Base-by-base conservation (phyloP, 2,329 filamentous ascomycete species). In the Macrophomina pseudophaseolina region DNA sequence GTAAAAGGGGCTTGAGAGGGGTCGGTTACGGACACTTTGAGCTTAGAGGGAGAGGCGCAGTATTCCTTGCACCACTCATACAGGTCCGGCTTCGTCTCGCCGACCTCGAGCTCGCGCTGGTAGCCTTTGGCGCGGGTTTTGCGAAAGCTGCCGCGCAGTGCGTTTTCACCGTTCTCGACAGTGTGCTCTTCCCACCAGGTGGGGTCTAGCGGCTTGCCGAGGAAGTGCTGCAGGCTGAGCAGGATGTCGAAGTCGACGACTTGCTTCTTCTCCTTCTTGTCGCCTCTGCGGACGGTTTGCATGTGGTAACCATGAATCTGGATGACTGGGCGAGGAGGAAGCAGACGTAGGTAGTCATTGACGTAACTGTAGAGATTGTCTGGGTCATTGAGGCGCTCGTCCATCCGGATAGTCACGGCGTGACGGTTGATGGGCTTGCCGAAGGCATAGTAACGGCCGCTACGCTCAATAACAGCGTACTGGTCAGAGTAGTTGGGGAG, bases 31-130 rank as follows among this genome's bases (percentile, higher is more conserved):
- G 60, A 69, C 65, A 77, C 75, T 73, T 89, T 90, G 40, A 92
- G 80, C 8, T 80, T 80, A 0, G 86, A 82, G 28, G 81, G 79
- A 69, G 84, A 87, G 2, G 84, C 84, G 71, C 87, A 89, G 78
- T 87, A 94, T 46, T 85, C 84, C 67, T 90, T 85, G 71, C 89
- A 92, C 90, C 91, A 93, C 67, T 88, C 85, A 75, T 75, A 11
- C 88, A 75, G 23, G 72, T 78, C 42, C 72, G 83, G 73, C 77
- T 79, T 58, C 5, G 67, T 71, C 32, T 71, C 68, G 11, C 81
- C 81, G 11, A 84, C 75, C 70, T 85, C 82, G 65, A 85, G 76
- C 67, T 80, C 79, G 67, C 81, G 79, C 63, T 75, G 79, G 33
- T 72, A 74, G 4, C 79, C 81, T 2, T 85, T 83, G 0, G 83